These are phyloP conservation scores for Amanita phalloides DNA, from an alignment of 768 basidiomycete genomes.

Conservation along the genomic window DNA sequence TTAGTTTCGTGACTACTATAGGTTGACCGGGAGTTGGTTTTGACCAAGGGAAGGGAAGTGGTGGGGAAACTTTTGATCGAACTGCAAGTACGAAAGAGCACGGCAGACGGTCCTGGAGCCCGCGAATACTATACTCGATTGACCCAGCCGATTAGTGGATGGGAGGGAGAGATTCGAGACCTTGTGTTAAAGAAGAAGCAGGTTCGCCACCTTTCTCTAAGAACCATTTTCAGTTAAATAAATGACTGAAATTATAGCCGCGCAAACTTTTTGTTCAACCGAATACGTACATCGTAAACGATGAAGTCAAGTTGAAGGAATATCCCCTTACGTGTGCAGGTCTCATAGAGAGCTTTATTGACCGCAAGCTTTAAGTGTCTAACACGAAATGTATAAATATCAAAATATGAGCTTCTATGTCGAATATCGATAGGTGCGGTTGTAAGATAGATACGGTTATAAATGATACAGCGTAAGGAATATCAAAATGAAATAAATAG, in stretches of 20 bases:
- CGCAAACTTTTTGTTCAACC: conserved; percentile 83
- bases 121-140: conserved; percentile 69
- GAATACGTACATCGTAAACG: conserved; percentile 59
- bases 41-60: conserved; percentile 52
- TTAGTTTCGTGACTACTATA: conserved; percentile 14
- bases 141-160: conserved; percentile 60
- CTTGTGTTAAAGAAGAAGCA: conserved; percentile 71
- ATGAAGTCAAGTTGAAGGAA: conserved; percentile 66
- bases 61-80: conserved; percentile 70
- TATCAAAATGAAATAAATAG: conserved; percentile 2
- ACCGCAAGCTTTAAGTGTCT: conserved; percentile 38
- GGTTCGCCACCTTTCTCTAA: conserved; percentile 22
- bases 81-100: conserved; percentile 78
- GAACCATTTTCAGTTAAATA: neutral
- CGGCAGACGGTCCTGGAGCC: conserved; percentile 76
- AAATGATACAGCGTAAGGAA: neutral
- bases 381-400: conserved; percentile 3
- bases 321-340: conserved; percentile 68
- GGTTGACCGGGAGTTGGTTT: conserved; percentile 65
- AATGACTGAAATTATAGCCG: conserved; percentile 33
- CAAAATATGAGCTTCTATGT: conserved; percentile 4
- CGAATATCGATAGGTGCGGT: conserved; percentile 7
- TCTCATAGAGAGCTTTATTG: conserved; percentile 74
- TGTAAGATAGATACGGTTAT: neutral
- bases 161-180: conserved; percentile 70